Evolutionary conservation across 768 basidiomycete species (phyloP), one percentile per base, ranked within the genome.

Genomic region (Suillus ampliporus): DNA sequence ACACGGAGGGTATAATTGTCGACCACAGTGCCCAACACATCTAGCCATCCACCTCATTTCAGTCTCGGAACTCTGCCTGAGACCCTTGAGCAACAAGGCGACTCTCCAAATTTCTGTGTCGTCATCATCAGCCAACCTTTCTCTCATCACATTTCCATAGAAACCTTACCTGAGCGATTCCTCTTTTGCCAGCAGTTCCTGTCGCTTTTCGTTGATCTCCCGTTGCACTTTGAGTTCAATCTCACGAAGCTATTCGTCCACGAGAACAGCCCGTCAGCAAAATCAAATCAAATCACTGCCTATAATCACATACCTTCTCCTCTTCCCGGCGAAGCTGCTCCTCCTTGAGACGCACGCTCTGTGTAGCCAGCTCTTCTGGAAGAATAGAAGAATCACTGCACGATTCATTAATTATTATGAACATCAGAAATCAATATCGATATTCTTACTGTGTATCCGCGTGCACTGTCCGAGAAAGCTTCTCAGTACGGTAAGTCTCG

Each of bases 401-500:
- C 51, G 57, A 40, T 62, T 21, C 52, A 34, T 54, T 34, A 43
- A 61, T 80, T 54, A 81, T 69, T 52, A 64, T 72, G 65, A 44
- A 58, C 19, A 59, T 38, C n/a, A 11, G 37, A 34, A 15, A 23
- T 53, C 58, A 44, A 23, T 28, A 17, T 47, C 37, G 48, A 57
- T 21, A 64, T 64, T 38, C 80, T 66, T 79, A 91, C 88, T 89
- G 85, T 15, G 91, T 82, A 68, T 92, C 91, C 2, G 90, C 67
- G 70, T 95, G 87, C 44, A 98, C 94, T 3, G 91, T 94, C 70
- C 93, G 85, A 5, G 95, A 97, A 23, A 98, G 82, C 71, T 98
- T 97, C 86, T 98, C 97, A 6, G 95, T 97, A 82, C 97, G 94
- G 77, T 97, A 98, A 35, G 95, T 95, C 79, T 97, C 95, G 74